Percentiles rank a stretch among this genome's conserved stretches.
phyloP scores from a whole-genome alignment of 2,329 filamentous ascomycete species.

The Pseudopyrenochaeta lycopersici region DNA sequence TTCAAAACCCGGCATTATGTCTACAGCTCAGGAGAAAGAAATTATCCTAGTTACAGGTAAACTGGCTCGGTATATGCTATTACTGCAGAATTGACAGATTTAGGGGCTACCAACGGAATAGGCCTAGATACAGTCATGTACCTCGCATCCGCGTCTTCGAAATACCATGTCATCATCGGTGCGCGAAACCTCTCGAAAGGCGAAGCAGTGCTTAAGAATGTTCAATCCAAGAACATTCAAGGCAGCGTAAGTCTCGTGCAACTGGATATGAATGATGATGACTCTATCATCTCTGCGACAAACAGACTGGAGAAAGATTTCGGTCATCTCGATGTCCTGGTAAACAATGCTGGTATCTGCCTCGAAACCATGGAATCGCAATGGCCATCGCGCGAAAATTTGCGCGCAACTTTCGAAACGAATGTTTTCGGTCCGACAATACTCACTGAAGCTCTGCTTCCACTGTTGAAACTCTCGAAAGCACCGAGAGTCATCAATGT shows the following conservation, averaged over 20 bases:
- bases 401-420: constrained; percentile 43
- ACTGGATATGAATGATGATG: constrained; percentile 47
- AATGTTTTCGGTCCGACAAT: constrained; percentile 49
- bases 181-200: constrained; percentile 44
- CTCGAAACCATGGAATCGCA: constrained; percentile 6
- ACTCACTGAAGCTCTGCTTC: constrained; percentile 42
- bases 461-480: constrained; percentile 43
- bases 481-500: constrained; percentile 47
- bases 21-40: constrained; percentile 23
- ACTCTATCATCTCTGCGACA: constrained; percentile 45
- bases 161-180: constrained; percentile 50
- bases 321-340: constrained; percentile 74
- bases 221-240: constrained; percentile 36
- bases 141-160: constrained; percentile 33
- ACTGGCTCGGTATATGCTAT: not conserved
- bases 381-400: constrained; percentile 21
- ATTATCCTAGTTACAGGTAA: constrained; percentile 41
- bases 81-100: constrained; percentile 4
- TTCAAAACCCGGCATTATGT: constrained; percentile 1
- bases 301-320: constrained; percentile 40
- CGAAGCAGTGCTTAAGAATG: constrained; percentile 36
- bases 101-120: constrained; percentile 48
- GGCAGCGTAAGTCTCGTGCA: constrained; percentile 45
- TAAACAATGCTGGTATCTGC: constrained; percentile 82
- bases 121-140: constrained; percentile 45